Base-by-base conservation (phyloP, 192 early-diverging fungal species). In the Gigaspora rosea region DNA sequence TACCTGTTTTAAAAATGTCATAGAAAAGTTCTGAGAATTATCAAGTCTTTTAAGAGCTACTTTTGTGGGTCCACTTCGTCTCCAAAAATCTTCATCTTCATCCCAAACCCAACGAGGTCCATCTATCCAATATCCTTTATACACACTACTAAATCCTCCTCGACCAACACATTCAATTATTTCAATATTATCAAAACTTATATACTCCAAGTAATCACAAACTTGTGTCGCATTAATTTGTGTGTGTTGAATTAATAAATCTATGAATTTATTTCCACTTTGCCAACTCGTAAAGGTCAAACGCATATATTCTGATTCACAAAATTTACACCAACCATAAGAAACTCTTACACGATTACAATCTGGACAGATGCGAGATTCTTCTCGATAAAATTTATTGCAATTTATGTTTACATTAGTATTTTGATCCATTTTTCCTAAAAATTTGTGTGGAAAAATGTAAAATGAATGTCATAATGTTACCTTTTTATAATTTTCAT, bases 61-160 rank as follows among this genome's bases (percentile, higher is more conserved):
- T 56, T 71, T 71, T 35, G 15, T 51, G 3, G 70, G 70, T 1
- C 70, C 70, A 33, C 27, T 51, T 18, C 70, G 18, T 36, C 9
- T 15, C 50, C 70, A 56, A 22, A 32, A 8, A 18, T 54, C 22
- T 10, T 13, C 46, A 8, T 56, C 22, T 71, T 71, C 51, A 56
- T 56, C 70, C 70, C 70, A 71, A 5, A 54, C 6, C 54, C 46
- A 32, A 54, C 70, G 32, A 32, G 52, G 70, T 1, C 70, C 70
- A 22, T 56, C 50, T 5, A 22, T 10, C 51, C 51, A 54, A 36
- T 22, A 36, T 33, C 27, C 70, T 46, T 7, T 33, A 22, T 70
- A 15, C 41, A 70, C 68, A 51, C 13, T 22, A 49, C 47, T 16
- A 16, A 49, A 49, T 50, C 46, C 41, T 27, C 41, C 41, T 41